Conservation (phyloP, 2,329 filamentous ascomycete genomes). For the Trichoderma lentiforme region DNA sequence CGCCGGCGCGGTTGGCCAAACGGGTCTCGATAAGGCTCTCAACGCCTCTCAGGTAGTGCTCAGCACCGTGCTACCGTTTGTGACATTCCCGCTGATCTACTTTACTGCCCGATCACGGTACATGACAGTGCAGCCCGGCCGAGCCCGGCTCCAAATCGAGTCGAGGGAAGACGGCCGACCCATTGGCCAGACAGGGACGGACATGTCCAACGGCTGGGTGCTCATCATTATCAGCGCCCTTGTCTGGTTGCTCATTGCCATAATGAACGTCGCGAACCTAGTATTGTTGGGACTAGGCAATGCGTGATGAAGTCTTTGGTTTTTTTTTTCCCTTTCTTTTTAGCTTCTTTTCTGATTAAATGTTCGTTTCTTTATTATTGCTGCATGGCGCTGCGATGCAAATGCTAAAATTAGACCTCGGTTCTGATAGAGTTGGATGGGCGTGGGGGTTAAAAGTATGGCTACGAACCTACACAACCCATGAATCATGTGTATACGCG, state of each 20-base stretch:
- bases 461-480: neutral
- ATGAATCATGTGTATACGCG: neutral
- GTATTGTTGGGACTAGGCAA: slow-evolving; percentile 54
- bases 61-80: slow-evolving; percentile 75
- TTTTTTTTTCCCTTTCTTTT: neutral
- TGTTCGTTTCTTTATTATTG: neutral
- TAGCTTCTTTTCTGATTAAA: neutral
- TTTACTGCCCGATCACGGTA: slow-evolving; percentile 77
- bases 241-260: slow-evolving; percentile 70
- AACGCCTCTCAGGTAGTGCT: slow-evolving; percentile 76
- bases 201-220: slow-evolving; percentile 72
- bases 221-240: slow-evolving; percentile 52
- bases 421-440: neutral
- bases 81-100: slow-evolving; percentile 79
- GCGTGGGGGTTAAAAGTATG: neutral
- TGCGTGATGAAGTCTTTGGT: neutral
- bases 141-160: slow-evolving; percentile 33
- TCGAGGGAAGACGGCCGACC: slow-evolving; percentile 18
- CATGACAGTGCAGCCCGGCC: slow-evolving; percentile 65
- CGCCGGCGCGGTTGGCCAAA: slow-evolving; percentile 69
- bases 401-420: neutral
- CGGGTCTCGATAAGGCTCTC: slow-evolving; percentile 67
- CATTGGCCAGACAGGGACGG: slow-evolving; percentile 31
- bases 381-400: neutral
- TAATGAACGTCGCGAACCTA: slow-evolving; percentile 76